These are phyloP conservation scores for Cymbidium sinense DNA, from an alignment of 106 monocot species.

Conservation along the genomic window DNA sequence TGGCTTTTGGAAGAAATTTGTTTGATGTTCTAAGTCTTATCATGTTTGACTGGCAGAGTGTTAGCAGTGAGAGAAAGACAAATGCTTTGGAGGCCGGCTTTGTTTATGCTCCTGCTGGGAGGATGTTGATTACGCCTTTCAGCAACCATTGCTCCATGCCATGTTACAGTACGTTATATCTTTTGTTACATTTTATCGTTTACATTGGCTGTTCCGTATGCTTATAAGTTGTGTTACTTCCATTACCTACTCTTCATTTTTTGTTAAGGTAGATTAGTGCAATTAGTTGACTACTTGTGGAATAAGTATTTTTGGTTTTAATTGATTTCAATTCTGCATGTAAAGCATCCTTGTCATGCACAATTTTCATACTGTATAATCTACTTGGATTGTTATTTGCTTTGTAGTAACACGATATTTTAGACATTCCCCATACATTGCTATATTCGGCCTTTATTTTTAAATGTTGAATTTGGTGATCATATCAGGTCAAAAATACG, in stretches of 20 bases:
- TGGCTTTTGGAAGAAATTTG: background rate
- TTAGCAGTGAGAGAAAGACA: constrained; percentile 66
- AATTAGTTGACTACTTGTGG: background rate
- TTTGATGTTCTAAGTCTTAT: background rate
- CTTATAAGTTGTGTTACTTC: background rate
- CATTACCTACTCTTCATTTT: too few relatives aligned
- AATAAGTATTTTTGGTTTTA: background rate
- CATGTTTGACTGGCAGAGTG: constrained; percentile 44
- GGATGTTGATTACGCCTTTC: constrained; percentile 79
- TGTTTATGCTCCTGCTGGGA: constrained; percentile 69
- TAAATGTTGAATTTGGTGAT: background rate
- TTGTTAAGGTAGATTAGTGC: background rate
- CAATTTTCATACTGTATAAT: background rate
- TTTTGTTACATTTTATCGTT: constrained; percentile 1
- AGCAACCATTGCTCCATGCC: constrained; percentile 92
- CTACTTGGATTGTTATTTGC: background rate
- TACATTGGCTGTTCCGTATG: background rate
- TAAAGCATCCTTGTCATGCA: background rate
- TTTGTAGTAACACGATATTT: background rate
- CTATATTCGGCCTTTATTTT: background rate
- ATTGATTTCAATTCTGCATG: background rate
- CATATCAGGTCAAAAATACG: background rate
- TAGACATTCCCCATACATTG: background rate
- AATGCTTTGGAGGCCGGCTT: constrained; percentile 88
- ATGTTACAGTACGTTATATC: constrained; percentile 69